Evolutionary conservation across 345 rosid species (phyloP).

Genomic region (Citrus inodora): DNA sequence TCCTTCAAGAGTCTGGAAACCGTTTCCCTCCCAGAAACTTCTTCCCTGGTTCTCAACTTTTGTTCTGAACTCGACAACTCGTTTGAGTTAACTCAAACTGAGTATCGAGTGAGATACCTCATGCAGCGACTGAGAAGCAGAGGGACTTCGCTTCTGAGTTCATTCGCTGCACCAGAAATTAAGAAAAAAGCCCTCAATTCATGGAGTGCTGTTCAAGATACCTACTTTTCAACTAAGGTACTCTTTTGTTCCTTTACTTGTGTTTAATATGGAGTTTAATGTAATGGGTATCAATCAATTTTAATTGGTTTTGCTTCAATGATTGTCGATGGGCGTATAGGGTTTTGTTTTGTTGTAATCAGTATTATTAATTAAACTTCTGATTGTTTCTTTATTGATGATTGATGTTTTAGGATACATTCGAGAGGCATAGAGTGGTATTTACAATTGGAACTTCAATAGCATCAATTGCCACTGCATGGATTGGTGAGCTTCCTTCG

Average conservation of each 20-base stretch:
- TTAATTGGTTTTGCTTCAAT: not conserved
- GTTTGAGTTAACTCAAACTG: not conserved
- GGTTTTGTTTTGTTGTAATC: not conserved
- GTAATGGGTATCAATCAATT: not conserved
- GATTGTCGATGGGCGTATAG: not conserved
- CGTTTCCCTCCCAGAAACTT: not conserved
- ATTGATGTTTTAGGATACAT: slow-evolving; percentile 50
- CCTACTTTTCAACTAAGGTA: slow-evolving; percentile 80
- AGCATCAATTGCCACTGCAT: slow-evolving; percentile 92
- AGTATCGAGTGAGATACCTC: slow-evolving; percentile 1
- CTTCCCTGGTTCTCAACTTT: not conserved
- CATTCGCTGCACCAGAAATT: slow-evolving; percentile 41
- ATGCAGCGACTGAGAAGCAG: slow-evolving; percentile 70
- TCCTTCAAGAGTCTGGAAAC: not conserved
- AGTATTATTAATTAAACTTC: not conserved
- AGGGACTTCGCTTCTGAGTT: slow-evolving; percentile 48
- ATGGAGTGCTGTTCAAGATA: slow-evolving; percentile 75
- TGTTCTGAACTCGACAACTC: not conserved
- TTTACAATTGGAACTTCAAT: slow-evolving; percentile 87
- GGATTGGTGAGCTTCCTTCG: slow-evolving; percentile 57
- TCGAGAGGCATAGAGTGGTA: slow-evolving; percentile 85
- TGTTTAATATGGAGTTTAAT: not conserved
- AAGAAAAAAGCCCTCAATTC: slow-evolving; percentile 73
- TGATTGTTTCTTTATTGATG: slow-evolving; percentile 4
- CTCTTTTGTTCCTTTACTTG: not conserved